Evolutionary conservation across 257 asterid species (phyloP), one percentile per base, ranked within the genome.

Genomic region (Salvia hispanica): DNA sequence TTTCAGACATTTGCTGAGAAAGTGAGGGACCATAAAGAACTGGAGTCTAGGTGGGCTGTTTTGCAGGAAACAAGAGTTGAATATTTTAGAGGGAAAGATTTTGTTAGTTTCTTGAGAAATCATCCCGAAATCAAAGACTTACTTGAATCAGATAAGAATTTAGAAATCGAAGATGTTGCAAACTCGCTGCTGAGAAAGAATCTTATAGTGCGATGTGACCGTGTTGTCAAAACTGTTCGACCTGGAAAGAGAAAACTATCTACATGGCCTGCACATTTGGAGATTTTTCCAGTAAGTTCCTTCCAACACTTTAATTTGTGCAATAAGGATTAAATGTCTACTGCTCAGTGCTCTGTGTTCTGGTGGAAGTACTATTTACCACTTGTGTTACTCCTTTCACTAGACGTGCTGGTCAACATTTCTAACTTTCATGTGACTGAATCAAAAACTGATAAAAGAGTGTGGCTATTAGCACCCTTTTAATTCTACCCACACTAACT

Each of bases 11-110:
- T 93, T 70, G 92, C 99, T 5, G 99, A 93, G 93, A 93, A 82
- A 85, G 97, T 88, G 36, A 86, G 99, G 80, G 90, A 93, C 75
- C 97, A 90, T 74, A 93, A 93, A 84, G 96, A 84, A 77, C 76
- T 93, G 78, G 96, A 81, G 76, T 93, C 99, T 62, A 89, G 99
- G 76, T 93, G 99, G 99, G 99, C 97, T 7, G 85, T 93, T 79
- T 86, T 93, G 70, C 99, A 93, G 78, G 99, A 93, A 85, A 90
- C 99, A 5, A 87, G 99, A 15, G 99, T 93, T 34, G 99, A 93
- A 74, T 93, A 93, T 80, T 88, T 93, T 73, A 84, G 95, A 77
- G 99, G 99, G 77, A 90, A 93, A 79, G 95, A 90, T 82, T 84
- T 93, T 68, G 80, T 90, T 59, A 77, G 87, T 74, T 93, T 93